Percentiles rank a stretch among this genome's conserved stretches.
These are phyloP conservation scores for Zygotorulaspora chibaensis DNA, from an alignment of 805 yeast species.

Conservation along the genomic window DNA sequence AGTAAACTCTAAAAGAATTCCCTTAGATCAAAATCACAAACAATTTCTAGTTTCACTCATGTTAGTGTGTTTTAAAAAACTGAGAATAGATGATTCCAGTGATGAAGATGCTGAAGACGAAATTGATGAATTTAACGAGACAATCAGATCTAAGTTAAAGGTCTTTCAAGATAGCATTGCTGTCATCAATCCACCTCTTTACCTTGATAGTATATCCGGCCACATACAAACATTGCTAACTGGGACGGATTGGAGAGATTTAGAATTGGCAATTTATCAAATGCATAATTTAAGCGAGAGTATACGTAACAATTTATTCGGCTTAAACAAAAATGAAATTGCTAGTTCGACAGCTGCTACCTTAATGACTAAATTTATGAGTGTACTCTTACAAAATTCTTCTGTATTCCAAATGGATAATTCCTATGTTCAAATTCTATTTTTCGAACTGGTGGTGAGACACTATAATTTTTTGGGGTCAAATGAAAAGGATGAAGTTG, in stretches of 20 bases:
- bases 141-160: slow-evolving; percentile 63
- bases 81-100: slow-evolving; percentile 74
- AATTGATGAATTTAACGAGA: slow-evolving; percentile 73
- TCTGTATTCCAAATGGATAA: slow-evolving; percentile 53
- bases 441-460: slow-evolving; percentile 81
- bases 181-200: slow-evolving; percentile 54
- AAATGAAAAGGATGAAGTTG: slow-evolving; percentile 45
- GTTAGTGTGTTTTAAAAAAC: slow-evolving; percentile 66
- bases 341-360: slow-evolving; percentile 60
- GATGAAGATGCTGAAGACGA: slow-evolving; percentile 72
- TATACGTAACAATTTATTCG: slow-evolving; percentile 70
- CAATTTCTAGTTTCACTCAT: slow-evolving; percentile 61
- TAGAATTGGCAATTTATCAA: slow-evolving; percentile 85
- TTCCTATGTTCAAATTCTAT: slow-evolving; percentile 74
- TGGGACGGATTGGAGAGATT: slow-evolving; percentile 62
- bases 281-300: slow-evolving; percentile 75
- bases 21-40: slow-evolving; percentile 36
- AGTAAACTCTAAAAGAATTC: slow-evolving; percentile 34
- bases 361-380: slow-evolving; percentile 36
- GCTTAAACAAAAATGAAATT: slow-evolving; percentile 61
- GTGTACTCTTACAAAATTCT: slow-evolving; percentile 26
- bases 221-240: slow-evolving; percentile 46
- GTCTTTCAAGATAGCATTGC: slow-evolving; percentile 81
- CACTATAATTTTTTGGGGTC: slow-evolving; percentile 54
- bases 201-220: slow-evolving; percentile 53